These are phyloP conservation scores for Cladosporium sp. DNA, from an alignment of 2,329 filamentous ascomycete genomes.

Conservation along the genomic window DNA sequence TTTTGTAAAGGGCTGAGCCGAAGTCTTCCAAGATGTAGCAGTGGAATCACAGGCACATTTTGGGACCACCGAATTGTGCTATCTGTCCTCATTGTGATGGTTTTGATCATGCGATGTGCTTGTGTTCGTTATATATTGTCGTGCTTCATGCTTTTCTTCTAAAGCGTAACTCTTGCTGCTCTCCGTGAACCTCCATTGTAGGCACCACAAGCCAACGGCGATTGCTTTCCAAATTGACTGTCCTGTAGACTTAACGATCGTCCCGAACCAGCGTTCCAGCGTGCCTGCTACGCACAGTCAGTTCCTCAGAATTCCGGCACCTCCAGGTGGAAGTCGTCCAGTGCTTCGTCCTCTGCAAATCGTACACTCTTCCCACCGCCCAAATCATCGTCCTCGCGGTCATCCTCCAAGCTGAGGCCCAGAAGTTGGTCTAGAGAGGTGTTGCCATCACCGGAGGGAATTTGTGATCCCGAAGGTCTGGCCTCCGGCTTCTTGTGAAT, in stretches of 20 bases:
- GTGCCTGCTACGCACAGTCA: neutral
- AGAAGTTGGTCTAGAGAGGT: constrained; percentile 30
- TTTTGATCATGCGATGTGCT: neutral
- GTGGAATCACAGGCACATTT: neutral
- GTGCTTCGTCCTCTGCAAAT: constrained; percentile 21
- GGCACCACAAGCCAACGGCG: neutral
- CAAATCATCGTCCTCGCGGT: constrained; percentile 23
- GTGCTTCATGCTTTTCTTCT: neutral
- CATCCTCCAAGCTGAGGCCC: constrained; percentile 24
- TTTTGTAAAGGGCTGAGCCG: neutral
- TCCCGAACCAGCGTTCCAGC: neutral
- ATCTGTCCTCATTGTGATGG: neutral
- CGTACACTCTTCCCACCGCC: neutral
- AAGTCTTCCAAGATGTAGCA: constrained; percentile 7
- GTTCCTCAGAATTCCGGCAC: neutral
- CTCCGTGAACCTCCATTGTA: neutral
- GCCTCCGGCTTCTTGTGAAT: constrained; percentile 23
- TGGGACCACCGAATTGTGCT: neutral
- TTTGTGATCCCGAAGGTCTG: constrained; percentile 13
- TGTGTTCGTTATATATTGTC: neutral
- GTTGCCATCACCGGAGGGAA: constrained; percentile 18
- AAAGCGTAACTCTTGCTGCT: neutral
- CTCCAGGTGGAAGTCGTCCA: constrained; percentile 27
- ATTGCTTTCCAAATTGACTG: neutral
- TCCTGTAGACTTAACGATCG: neutral